Percentiles rank a stretch among this genome's conserved stretches.
These are phyloP conservation scores for Trichaptum fuscoviolaceum DNA, from an alignment of 768 basidiomycete species.

Conservation along the genomic window DNA sequence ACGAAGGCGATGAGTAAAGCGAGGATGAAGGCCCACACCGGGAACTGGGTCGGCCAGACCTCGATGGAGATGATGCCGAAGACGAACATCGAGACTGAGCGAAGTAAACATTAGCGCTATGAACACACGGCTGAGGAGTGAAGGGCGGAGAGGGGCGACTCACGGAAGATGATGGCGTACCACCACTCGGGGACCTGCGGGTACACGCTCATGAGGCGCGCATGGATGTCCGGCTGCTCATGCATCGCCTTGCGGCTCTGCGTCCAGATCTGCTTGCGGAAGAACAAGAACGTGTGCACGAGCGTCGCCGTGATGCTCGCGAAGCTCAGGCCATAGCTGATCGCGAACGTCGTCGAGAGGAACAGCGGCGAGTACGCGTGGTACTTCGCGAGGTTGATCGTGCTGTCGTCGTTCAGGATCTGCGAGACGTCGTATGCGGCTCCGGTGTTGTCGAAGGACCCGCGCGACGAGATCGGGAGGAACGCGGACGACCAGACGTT, in stretches of 20 bases:
- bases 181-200: slow-evolving; percentile 82
- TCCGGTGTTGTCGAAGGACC: slow-evolving; percentile 64
- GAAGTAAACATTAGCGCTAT: not conserved
- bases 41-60: slow-evolving; percentile 14
- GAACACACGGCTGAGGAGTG: not conserved
- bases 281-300: slow-evolving; percentile 66
- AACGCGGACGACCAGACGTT: slow-evolving; percentile 20
- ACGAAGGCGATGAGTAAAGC: slow-evolving; percentile 51
- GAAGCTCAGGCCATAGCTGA: slow-evolving; percentile 77
- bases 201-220: slow-evolving; percentile 74
- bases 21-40: slow-evolving; percentile 54
- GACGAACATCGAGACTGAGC: slow-evolving; percentile 52
- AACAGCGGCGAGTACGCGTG: slow-evolving; percentile 55
- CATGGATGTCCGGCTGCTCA: slow-evolving; percentile 83
- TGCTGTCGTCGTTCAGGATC: slow-evolving; percentile 49
- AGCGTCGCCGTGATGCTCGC: slow-evolving; percentile 74
- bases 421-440: slow-evolving; percentile 48
- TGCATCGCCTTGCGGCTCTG: slow-evolving; percentile 65
- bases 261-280: slow-evolving; percentile 72
- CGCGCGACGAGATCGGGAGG: slow-evolving; percentile 33
- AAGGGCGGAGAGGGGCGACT: not conserved
- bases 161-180: slow-evolving; percentile 64
- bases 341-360: slow-evolving; percentile 66
- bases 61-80: slow-evolving; percentile 52
- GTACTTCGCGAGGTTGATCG: slow-evolving; percentile 54